Evolutionary conservation across 306 rosid species (phyloP).

Genomic region (Mucuna pruriens): DNA sequence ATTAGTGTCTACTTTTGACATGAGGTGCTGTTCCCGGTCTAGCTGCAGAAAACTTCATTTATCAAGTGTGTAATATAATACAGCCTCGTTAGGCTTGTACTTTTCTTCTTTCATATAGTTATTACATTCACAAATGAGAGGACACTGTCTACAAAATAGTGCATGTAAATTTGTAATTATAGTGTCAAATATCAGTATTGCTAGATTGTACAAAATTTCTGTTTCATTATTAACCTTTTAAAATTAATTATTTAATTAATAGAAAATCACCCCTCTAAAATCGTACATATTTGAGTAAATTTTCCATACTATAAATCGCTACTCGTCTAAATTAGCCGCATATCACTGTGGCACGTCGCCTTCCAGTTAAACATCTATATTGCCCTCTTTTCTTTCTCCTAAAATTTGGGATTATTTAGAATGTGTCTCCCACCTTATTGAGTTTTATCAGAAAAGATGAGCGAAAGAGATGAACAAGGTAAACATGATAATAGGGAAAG

Average conservation of each 20-base stretch:
- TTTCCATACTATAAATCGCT: no score
- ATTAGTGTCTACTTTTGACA: not conserved
- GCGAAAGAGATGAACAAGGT: no score
- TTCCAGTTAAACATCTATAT: not conserved
- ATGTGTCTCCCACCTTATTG: not conserved
- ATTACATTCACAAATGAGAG: not conserved
- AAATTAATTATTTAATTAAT: no score
- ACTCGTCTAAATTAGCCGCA: no score
- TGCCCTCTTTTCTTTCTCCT: not conserved
- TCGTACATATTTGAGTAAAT: no score
- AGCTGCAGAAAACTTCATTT: not conserved
- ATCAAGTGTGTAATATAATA: not conserved
- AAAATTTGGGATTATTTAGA: not conserved
- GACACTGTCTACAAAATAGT: not conserved
- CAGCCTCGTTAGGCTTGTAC: not conserved
- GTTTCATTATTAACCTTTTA: no score
- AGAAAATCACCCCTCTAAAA: no score
- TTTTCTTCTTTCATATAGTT: not conserved
- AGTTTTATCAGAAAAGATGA: no score
- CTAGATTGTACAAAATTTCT: not conserved
- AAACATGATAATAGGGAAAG: no score
- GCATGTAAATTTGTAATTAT: conserved; percentile 1
- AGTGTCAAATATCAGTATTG: not conserved
- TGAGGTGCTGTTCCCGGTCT: not conserved
- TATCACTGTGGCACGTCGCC: no score